Evolutionary conservation across 257 asterid genomes (phyloP).

Genomic region (Anisodus acutangulus): DNA sequence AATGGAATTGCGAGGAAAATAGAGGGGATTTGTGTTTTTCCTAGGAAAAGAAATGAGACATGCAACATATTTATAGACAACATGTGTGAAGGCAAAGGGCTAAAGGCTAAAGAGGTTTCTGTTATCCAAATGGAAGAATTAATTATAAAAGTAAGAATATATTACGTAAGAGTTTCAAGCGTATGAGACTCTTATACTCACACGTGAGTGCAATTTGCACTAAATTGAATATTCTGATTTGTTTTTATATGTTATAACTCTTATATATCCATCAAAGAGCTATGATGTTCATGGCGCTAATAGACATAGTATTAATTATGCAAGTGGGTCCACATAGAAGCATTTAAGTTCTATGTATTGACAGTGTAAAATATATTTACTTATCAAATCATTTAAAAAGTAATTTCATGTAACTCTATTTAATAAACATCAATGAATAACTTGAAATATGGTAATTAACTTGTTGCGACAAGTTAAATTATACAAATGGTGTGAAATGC

Average conservation of each 20-base stretch:
- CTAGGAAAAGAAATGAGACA: slow-evolving; percentile 46
- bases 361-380: slow-evolving; percentile 22
- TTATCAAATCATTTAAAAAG: not conserved
- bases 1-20: slow-evolving; percentile 50
- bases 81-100: not conserved
- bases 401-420: no score
- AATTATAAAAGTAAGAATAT: not conserved
- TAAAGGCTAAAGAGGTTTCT: not conserved
- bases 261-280: not conserved
- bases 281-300: not conserved
- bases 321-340: not conserved
- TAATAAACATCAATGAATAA: no score
- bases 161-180: slow-evolving; percentile 7
- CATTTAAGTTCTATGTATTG: no score
- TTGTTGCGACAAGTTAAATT: no score
- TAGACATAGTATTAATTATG: not conserved
- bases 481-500: no score
- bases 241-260: slow-evolving; percentile 9
- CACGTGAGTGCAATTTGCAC: slow-evolving; percentile 10
- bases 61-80: slow-evolving; percentile 55
- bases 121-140: not conserved
- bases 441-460: no score
- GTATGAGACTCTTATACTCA: slow-evolving; percentile 32
- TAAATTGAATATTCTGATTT: slow-evolving; percentile 59
- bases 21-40: slow-evolving; percentile 56